A percentile compares a stretch with the other conserved stretches of the same genome.
phyloP scores from a whole-genome alignment of 305 asterid species.

The Fraxinus dipetala region DNA sequence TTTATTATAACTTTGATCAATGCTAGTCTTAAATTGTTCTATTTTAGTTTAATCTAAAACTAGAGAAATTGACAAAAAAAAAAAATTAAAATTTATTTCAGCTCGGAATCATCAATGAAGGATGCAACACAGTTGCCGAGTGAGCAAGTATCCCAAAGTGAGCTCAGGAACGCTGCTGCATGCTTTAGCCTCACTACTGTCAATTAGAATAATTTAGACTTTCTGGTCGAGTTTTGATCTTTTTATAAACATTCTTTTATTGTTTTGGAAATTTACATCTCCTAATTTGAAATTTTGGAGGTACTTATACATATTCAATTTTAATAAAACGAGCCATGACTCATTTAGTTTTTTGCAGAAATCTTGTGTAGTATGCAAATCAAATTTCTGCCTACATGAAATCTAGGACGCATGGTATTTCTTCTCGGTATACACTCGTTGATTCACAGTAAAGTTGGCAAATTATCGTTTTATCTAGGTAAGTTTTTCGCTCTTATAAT shows the following conservation, averaged over 20 bases:
- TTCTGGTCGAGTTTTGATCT: background rate
- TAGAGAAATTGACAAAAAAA: background rate
- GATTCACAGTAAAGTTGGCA: background rate
- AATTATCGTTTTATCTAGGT: background rate
- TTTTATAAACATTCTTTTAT: background rate
- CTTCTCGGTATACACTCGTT: background rate
- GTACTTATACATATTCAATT: background rate
- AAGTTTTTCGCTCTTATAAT: background rate
- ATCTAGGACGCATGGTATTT: background rate
- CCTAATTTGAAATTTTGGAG: background rate
- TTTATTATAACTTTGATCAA: background rate
- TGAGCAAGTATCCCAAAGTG: constrained; percentile 29
- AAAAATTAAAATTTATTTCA: background rate
- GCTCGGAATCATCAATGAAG: constrained; percentile 36
- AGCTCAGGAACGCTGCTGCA: constrained; percentile 49
- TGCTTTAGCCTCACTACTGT: constrained; percentile 36
- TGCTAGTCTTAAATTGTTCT: background rate
- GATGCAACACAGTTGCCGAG: constrained; percentile 10
- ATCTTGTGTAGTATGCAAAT: background rate
- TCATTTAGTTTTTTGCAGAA: background rate
- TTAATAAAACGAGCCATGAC: background rate
- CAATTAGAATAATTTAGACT: constrained; percentile 6
- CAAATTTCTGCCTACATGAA: background rate
- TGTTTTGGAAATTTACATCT: background rate
- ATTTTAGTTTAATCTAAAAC: background rate